Conservation (phyloP, 176 grass and related monocot species). For the Aegilops sharonensis region DNA sequence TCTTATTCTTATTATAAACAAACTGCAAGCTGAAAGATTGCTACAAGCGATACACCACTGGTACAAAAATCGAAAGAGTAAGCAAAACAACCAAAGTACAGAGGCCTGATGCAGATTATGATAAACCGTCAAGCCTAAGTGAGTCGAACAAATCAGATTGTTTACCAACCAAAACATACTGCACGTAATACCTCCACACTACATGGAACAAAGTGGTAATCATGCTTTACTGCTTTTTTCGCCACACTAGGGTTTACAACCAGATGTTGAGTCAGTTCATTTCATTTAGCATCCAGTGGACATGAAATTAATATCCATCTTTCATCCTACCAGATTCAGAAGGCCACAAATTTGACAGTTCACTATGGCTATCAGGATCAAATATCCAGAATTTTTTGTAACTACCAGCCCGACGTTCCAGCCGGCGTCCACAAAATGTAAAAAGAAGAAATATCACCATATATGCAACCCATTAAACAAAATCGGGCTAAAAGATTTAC, state of each 20-base stretch:
- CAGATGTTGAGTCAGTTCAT: not conserved
- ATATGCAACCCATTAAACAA: not conserved
- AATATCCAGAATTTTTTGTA: not conserved
- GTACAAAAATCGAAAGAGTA: not conserved
- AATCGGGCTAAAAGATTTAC: not conserved
- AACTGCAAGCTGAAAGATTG: not conserved
- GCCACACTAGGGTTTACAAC: not conserved
- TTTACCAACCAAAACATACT: conserved; percentile 1
- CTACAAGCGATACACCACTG: not conserved
- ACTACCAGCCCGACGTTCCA: not conserved
- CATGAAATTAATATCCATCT: not conserved
- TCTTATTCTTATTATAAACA: not conserved
- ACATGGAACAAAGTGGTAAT: not conserved
- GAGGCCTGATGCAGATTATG: not conserved
- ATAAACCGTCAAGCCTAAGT: not conserved
- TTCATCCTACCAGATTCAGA: not conserved
- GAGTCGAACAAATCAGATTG: not conserved
- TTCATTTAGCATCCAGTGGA: not conserved
- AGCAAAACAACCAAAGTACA: not conserved
- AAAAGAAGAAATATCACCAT: not conserved
- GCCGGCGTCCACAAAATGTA: not conserved
- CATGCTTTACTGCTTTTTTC: not conserved
- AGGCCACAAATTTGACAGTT: not conserved
- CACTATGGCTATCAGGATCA: not conserved
- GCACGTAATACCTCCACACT: not conserved